Evolutionary conservation across 2,329 filamentous ascomycete genomes (phyloP).

Genomic region (Trichophyton mentagrophytes): DNA sequence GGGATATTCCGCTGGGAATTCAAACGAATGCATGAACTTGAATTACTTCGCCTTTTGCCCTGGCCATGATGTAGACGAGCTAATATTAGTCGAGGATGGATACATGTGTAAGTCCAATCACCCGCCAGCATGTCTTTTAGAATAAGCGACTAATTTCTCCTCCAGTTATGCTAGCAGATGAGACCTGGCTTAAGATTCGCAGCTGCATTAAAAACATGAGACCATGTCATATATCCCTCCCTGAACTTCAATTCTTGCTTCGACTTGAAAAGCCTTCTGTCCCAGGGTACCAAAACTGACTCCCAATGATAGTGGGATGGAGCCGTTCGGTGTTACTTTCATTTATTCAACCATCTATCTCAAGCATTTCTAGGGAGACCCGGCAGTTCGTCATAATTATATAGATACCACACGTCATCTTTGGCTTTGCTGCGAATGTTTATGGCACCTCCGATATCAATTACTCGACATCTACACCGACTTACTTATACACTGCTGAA

Average conservation of each 20-base stretch:
- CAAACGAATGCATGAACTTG: constrained; percentile 10
- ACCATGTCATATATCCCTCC: not conserved
- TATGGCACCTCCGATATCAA: too few relatives aligned
- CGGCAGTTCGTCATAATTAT: too few relatives aligned
- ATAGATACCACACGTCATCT: too few relatives aligned
- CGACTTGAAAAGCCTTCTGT: not conserved
- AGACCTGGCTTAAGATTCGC: constrained; percentile 6
- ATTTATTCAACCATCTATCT: too few relatives aligned
- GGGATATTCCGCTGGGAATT: constrained; percentile 8
- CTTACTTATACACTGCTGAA: too few relatives aligned
- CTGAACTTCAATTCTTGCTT: not conserved
- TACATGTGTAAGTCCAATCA: constrained; percentile 8
- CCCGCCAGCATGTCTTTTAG: not conserved
- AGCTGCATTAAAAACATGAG: constrained; percentile 5
- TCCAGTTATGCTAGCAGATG: constrained; percentile 8
- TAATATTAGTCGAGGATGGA: constrained; percentile 8
- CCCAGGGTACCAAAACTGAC: not conserved
- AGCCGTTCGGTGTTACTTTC: not conserved
- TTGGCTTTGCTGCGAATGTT: too few relatives aligned
- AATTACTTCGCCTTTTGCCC: constrained; percentile 10
- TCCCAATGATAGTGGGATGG: not conserved
- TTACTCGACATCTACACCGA: too few relatives aligned
- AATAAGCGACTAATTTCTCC: not conserved
- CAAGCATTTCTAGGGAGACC: too few relatives aligned
- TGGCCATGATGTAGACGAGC: constrained; percentile 7